Percentiles rank a stretch among this genome's conserved stretches.
phyloP scores from a whole-genome alignment of 176 grass and related monocot genomes.

The Ampelocalamus luodianensis region DNA sequence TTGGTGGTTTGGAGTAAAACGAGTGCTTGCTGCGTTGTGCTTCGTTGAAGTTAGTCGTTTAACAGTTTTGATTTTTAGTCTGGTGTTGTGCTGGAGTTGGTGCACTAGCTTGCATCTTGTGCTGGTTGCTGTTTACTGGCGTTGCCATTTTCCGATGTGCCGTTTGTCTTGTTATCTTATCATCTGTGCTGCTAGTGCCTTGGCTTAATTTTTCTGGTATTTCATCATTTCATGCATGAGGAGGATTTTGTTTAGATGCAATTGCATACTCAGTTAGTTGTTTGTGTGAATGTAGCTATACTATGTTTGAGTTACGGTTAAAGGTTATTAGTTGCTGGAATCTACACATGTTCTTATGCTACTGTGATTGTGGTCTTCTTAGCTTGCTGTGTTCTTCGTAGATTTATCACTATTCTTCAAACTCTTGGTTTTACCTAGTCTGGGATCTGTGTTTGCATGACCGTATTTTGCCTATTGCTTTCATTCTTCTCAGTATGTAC shows the following conservation, averaged over 20 bases:
- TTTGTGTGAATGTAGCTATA: background rate
- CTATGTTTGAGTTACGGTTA: background rate
- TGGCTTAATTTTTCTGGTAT: background rate
- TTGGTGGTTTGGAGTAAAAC: slow-evolving; percentile 15
- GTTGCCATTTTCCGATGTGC: background rate
- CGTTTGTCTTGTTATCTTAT: slow-evolving; percentile 3
- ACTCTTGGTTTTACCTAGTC: background rate
- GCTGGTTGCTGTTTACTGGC: background rate
- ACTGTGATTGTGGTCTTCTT: background rate
- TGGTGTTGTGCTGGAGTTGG: background rate
- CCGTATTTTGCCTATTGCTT: slow-evolving; percentile 6
- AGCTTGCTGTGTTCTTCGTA: background rate
- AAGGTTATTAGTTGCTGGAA: background rate
- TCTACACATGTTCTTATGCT: background rate
- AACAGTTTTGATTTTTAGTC: background rate
- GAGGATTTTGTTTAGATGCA: background rate
- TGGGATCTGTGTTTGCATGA: background rate
- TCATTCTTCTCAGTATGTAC: background rate
- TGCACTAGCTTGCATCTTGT: background rate
- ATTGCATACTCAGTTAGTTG: background rate
- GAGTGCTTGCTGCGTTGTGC: background rate
- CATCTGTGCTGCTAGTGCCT: background rate
- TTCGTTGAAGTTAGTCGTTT: background rate
- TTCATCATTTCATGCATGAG: slow-evolving; percentile 4
- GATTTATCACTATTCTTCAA: background rate